phyloP scores from a whole-genome alignment of 2,329 filamentous ascomycete species.

The Hortaea sp. region DNA sequence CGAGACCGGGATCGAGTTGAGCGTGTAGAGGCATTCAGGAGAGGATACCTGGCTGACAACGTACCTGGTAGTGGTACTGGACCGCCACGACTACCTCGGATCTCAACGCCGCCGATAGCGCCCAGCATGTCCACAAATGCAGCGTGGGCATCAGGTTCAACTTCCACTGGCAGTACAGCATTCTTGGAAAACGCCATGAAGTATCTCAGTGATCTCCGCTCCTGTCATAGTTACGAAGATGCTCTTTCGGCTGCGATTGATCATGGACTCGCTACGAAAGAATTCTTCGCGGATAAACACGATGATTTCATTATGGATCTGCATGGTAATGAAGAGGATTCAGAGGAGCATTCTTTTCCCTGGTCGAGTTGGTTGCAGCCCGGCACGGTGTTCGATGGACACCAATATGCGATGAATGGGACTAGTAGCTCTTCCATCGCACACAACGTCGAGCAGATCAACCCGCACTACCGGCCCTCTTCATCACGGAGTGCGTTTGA shows the following conservation, averaged over 20 bases:
- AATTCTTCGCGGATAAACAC: slow-evolving; percentile 42
- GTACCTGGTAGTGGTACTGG: slow-evolving; percentile 4
- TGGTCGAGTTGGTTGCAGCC: slow-evolving; percentile 53
- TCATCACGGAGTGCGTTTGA: slow-evolving; percentile 9
- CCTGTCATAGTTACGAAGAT: slow-evolving; percentile 44
- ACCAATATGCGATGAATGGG: slow-evolving; percentile 45
- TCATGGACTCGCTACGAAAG: slow-evolving; percentile 42
- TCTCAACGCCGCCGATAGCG: slow-evolving; percentile 16
- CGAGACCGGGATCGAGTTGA: slow-evolving; percentile 15
- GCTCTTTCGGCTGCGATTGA: slow-evolving; percentile 44
- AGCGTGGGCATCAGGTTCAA: slow-evolving; percentile 8
- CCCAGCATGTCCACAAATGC: slow-evolving; percentile 3
- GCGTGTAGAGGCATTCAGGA: slow-evolving; percentile 23
- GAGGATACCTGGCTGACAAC: slow-evolving; percentile 25
- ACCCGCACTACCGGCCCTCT: slow-evolving; percentile 15
- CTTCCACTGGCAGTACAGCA: slow-evolving; percentile 15
- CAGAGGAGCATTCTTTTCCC: slow-evolving; percentile 3
- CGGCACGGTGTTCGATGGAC: slow-evolving; percentile 51
- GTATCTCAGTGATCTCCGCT: slow-evolving; percentile 51
- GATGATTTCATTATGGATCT: slow-evolving; percentile 51
- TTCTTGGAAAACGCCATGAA: slow-evolving; percentile 49
- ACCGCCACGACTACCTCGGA: slow-evolving; percentile 16
- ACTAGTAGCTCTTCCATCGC: slow-evolving; percentile 3
- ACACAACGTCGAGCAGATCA: slow-evolving; percentile 22
- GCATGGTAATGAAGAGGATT: slow-evolving; percentile 39